Evolutionary conservation across 1,139 yeast species (phyloP).

Genomic region (Oligophagozyma castellii): DNA sequence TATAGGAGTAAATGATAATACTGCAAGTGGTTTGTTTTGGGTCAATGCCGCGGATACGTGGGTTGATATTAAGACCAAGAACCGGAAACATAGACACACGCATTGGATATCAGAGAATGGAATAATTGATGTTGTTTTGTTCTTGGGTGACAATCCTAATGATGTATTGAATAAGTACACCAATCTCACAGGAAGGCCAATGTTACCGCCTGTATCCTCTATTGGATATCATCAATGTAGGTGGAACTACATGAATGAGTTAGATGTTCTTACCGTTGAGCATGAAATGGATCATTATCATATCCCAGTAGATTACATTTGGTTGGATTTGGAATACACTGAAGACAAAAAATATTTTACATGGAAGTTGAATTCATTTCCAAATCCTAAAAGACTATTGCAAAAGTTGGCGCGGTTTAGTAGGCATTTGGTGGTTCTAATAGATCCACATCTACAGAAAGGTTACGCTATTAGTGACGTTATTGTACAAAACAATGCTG

Average conservation of each 20-base stretch:
- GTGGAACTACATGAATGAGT: slow-evolving; percentile 89
- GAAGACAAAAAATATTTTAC: slow-evolving; percentile 79
- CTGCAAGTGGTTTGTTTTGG: slow-evolving; percentile 78
- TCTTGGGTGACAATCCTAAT: slow-evolving; percentile 44
- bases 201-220: slow-evolving; percentile 68
- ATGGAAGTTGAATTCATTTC: slow-evolving; percentile 68
- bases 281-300: slow-evolving; percentile 54
- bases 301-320: slow-evolving; percentile 83
- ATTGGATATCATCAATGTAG: slow-evolving; percentile 92
- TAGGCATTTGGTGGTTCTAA: slow-evolving; percentile 67
- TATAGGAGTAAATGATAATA: slow-evolving; percentile 47
- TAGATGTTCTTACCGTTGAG: slow-evolving; percentile 63
- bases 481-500: slow-evolving; percentile 29
- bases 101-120: slow-evolving; percentile 97
- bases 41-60: slow-evolving; percentile 87
- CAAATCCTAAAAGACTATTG: slow-evolving; percentile 60
- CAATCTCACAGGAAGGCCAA: slow-evolving; percentile 56
- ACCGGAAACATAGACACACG: slow-evolving; percentile 27
- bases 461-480: slow-evolving; percentile 52
- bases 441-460: slow-evolving; percentile 82
- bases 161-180: slow-evolving; percentile 54
- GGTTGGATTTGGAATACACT: slow-evolving; percentile 93
- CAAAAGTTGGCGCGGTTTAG: slow-evolving; percentile 52
- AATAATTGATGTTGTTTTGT: slow-evolving; percentile 56
- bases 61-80: slow-evolving; percentile 44